Base-by-base conservation (phyloP, 2,329 filamentous ascomycete species). In the Colletotrichum noveboracense region DNA sequence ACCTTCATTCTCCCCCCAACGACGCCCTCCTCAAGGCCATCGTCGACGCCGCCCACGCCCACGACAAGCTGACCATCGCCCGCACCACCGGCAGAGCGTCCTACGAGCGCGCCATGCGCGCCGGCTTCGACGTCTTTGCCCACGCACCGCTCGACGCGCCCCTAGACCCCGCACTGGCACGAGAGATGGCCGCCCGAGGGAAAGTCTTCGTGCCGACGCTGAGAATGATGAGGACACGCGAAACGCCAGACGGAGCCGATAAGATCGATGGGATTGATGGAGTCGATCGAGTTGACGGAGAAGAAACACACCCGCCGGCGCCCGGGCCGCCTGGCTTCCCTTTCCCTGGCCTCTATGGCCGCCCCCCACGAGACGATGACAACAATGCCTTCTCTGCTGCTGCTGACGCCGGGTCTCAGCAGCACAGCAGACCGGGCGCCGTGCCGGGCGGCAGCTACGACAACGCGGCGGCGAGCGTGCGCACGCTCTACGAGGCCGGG, bases 121-220 rank as follows among this genome's bases (percentile, higher is more conserved):
- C 80, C 7, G 80, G 78, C 7, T 81, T 81, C 61, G 80, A 84
- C 64, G 43, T 81, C 36, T 65, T 83, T 24, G 80, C 80, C 14
- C 81, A 82, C 62, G 79, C 78, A 30, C 80, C 81, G 2, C 77
- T 82, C 67, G 80, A 82, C 56, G 78, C 77, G 30, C 66, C 76
- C 5, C 56, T 84, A 6, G 80, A 80, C 65, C 21, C 67, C 7
- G 71, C 70, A 1, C 56, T 81, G 6, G 76, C 78, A 3, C 52
- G 38, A 2, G 66, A 74, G 5, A 79, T 82, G 76, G 68, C 66
- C 9, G 74, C 24, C 14, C 75, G 75, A 65, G 66, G 76, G 24
- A 80, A 79, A 12, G 70, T 80, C n/a, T 78, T 78, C 7, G 78
- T 83, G 8, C 82, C 82, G 21, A 82, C 81, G 16, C 72, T 84